Evolutionary conservation across 495 filamentous ascomycete genomes (phyloP), one percentile per base, ranked within the genome.

Genomic region (Trichoderma asperelloides): DNA sequence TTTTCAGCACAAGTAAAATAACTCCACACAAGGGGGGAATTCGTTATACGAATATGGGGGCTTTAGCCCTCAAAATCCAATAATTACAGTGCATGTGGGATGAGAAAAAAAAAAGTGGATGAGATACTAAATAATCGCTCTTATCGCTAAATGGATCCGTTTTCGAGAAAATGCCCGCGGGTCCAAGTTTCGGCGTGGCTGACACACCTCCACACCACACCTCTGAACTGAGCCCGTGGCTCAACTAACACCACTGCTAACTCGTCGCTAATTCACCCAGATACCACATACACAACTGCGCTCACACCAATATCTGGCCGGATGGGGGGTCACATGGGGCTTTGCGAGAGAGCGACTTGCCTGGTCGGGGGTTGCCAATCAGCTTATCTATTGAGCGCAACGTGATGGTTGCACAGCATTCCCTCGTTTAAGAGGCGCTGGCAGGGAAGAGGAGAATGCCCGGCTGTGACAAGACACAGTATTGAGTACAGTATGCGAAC

Each of bases 351-450:
- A 30, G 23, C n/a, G 15, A 15, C 6, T 16, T 3, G 16, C 27
- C 15, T 23, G 23, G 15, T 0, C 13, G 9, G 16, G 13, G 25
- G 62, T 28, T 64, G 23, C 64, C 64, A 65, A 65, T 65, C 64
- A 65, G 64, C 39, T 40, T 45, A 21, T 49, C 41, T 25, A 4
- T 23, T 41, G 37, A 47, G 16, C 12, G 62, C 64, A 65, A 43
- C 64, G 64, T 65, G 64, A 65, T 40, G 64, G 64, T 49, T 51
- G 64, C 64, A 49, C 41, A 65, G 37, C 47, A n/a, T 51, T 51
- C 47, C 23, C 12, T 60, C 55, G 23, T 55, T 55, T 25, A 25
- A 16, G 9, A 28, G 23, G 23, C 12, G 55, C 5, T 25, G 55
- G 23, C 27, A 37, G 33, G 33, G 55, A 60, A 60, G 16, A 55